Evolutionary conservation across 2,329 filamentous ascomycete genomes (phyloP).

Genomic region (Acrocalymma vagum): DNA sequence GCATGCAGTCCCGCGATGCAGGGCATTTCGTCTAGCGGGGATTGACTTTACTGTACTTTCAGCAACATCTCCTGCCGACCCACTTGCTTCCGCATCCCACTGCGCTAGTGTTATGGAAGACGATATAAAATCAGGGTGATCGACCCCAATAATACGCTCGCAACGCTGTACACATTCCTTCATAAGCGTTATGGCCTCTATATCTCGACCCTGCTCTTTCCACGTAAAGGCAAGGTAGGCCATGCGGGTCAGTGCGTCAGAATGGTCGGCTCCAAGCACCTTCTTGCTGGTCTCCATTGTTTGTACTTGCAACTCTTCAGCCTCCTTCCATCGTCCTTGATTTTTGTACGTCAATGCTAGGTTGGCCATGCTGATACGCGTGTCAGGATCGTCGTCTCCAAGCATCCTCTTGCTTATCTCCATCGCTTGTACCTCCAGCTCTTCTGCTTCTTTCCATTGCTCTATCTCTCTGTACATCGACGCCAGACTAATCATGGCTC

Average conservation of each 20-base stretch:
- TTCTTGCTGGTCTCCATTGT: slow-evolving; percentile 3
- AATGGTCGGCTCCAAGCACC: slow-evolving; percentile 7
- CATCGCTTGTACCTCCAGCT: slow-evolving; percentile 6
- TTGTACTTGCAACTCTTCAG: slow-evolving; percentile 6
- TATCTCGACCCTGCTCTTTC: slow-evolving; percentile 1
- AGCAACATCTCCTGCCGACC: too few relatives aligned
- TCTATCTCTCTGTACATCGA: too few relatives aligned
- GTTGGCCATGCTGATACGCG: not conserved
- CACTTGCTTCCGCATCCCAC: slow-evolving; percentile 11
- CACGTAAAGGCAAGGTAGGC: slow-evolving; percentile 10
- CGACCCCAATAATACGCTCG: slow-evolving; percentile 1
- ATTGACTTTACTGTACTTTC: too few relatives aligned
- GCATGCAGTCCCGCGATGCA: too few relatives aligned
- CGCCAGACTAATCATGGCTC: too few relatives aligned
- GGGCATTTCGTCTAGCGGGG: too few relatives aligned
- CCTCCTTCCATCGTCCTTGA: slow-evolving; percentile 5
- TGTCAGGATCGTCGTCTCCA: slow-evolving; percentile 6
- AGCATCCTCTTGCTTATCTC: slow-evolving; percentile 11
- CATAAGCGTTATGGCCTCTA: slow-evolving; percentile 8
- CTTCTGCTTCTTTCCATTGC: slow-evolving; percentile 14
- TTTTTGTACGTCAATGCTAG: slow-evolving; percentile 1
- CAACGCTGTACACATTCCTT: slow-evolving; percentile 5
- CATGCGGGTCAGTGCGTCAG: slow-evolving; percentile 11
- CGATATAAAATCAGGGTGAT: slow-evolving; percentile 11
- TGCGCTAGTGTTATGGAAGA: slow-evolving; percentile 1